Evolutionary conservation across 805 yeast genomes (phyloP).

Genomic region (Isabelozyma rhagii): DNA sequence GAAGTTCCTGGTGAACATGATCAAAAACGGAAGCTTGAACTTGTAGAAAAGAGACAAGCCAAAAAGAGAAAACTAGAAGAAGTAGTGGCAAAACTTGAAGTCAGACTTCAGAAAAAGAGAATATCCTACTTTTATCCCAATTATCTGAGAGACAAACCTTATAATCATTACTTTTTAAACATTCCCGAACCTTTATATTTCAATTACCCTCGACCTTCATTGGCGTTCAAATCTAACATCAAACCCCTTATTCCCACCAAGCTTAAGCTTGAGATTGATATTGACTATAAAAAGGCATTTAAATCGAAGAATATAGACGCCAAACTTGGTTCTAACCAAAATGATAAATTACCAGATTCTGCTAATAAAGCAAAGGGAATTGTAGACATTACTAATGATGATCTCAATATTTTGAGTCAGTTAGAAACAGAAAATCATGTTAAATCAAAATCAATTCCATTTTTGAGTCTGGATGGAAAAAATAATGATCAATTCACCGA

Average conservation of each 20-base stretch:
- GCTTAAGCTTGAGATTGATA: conserved; percentile 55
- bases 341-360: conserved; percentile 3
- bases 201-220: conserved; percentile 50
- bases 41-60: conserved; percentile 16
- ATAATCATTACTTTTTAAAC: conserved; percentile 65
- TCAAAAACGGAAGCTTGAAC: conserved; percentile 14
- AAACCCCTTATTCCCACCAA: conserved; percentile 59
- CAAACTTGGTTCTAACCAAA: background rate
- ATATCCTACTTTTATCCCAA: conserved; percentile 58
- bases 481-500: conserved; percentile 37
- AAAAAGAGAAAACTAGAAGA: conserved; percentile 27
- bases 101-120: conserved; percentile 19
- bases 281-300: conserved; percentile 58
- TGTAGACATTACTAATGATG: conserved; percentile 25
- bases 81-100: conserved; percentile 27
- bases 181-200: conserved; percentile 58
- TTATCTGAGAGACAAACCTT: conserved; percentile 51
- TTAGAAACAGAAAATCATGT: conserved; percentile 13
- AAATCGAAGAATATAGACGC: conserved; percentile 20
- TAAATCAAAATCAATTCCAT: conserved; percentile 23
- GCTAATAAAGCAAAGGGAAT: background rate
- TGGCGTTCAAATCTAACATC: conserved; percentile 23
- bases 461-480: conserved; percentile 20
- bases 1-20: conserved; percentile 1
- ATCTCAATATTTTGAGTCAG: conserved; percentile 27